Evolutionary conservation across 2,329 filamentous ascomycete species (phyloP).

Genomic region (Botrytis pseudocinerea): DNA sequence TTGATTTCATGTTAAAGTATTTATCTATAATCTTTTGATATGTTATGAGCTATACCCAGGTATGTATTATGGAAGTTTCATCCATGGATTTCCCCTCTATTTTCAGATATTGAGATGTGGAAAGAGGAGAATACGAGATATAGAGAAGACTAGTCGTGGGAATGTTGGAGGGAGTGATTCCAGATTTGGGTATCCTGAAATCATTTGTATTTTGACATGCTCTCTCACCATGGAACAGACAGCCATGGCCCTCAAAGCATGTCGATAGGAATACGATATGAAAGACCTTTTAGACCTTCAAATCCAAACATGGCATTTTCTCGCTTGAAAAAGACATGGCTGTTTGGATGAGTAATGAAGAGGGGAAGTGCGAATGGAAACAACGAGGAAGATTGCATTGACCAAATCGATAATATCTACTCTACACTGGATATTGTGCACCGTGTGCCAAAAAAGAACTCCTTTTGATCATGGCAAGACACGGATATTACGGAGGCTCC

Average conservation of each 20-base stretch:
- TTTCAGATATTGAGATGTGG: background rate
- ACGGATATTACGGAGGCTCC: background rate
- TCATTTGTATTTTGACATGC: background rate
- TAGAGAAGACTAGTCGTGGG: fast-evolving
- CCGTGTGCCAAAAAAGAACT: background rate
- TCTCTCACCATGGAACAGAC: too few species aligned
- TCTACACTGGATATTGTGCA: background rate
- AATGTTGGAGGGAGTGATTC: background rate
- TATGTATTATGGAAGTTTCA: background rate
- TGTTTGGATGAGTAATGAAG: background rate
- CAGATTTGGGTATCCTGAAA: background rate
- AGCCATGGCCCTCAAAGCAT: background rate
- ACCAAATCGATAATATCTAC: slow-evolving; percentile 20
- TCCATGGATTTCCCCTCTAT: background rate
- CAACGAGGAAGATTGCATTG: slow-evolving; percentile 14
- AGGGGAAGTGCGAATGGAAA: slow-evolving; percentile 29
- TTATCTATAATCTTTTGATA: background rate
- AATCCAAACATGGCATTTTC: too few species aligned
- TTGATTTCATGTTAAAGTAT: too few species aligned
- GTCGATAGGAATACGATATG: background rate
- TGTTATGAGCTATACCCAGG: too few species aligned
- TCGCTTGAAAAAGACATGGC: too few species aligned
- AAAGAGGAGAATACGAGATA: background rate
- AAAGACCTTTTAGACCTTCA: background rate
- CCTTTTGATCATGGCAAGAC: slow-evolving; percentile 12